Evolutionary conservation across 2,329 filamentous ascomycete genomes (phyloP).

Genomic region (Xenosphaeropsis pyriputrescens): DNA sequence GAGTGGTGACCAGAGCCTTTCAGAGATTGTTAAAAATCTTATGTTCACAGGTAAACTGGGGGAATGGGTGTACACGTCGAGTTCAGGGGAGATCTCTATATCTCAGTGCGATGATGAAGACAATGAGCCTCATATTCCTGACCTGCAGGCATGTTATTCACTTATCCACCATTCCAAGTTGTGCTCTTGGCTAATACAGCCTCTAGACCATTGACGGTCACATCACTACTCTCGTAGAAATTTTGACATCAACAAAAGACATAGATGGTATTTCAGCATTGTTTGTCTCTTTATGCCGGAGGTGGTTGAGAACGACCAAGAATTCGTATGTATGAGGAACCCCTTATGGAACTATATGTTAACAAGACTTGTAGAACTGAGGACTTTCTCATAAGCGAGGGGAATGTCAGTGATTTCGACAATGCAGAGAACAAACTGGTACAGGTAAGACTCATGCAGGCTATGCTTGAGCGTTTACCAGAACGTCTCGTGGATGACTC

Average conservation of each 20-base stretch:
- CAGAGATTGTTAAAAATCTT: constrained; percentile 34
- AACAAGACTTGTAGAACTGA: too few species aligned
- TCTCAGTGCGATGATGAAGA: too few species aligned
- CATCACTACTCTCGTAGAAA: constrained; percentile 29
- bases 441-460: constrained; percentile 48
- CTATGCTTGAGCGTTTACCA: constrained; percentile 46
- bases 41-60: constrained; percentile 33
- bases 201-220: constrained; percentile 24
- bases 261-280: constrained; percentile 35
- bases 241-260: constrained; percentile 27
- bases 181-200: too few species aligned
- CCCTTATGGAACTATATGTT: too few species aligned
- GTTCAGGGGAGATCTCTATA: too few species aligned
- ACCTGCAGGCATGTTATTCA: too few species aligned
- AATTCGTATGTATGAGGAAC: too few species aligned
- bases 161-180: too few species aligned
- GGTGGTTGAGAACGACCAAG: constrained; percentile 30
- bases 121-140: too few species aligned
- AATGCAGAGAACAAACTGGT: constrained; percentile 33
- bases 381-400: neutral
- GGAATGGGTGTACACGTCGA: too few species aligned
- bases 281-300: constrained; percentile 42
- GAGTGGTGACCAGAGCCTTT: constrained; percentile 32
- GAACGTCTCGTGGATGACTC: constrained; percentile 50
- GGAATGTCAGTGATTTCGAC: constrained; percentile 6